phyloP scores from a whole-genome alignment of 768 basidiomycete genomes.

The Thelephora ganbajun region DNA sequence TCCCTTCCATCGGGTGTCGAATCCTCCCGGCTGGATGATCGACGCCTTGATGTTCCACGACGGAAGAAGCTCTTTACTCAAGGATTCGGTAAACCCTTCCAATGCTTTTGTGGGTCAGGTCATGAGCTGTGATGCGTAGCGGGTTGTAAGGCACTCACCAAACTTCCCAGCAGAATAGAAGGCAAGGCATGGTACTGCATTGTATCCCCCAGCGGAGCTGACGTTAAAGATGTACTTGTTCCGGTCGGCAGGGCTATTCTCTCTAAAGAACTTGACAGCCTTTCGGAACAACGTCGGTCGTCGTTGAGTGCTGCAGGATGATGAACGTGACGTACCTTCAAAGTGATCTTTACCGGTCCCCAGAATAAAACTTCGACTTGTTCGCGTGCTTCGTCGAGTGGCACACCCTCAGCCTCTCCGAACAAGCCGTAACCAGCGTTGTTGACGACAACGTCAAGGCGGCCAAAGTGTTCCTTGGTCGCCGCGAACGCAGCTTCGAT shows the following conservation, averaged over 20 bases:
- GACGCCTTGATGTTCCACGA: slow-evolving; percentile 10
- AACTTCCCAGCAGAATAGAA: slow-evolving; percentile 24
- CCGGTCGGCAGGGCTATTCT: slow-evolving; percentile 8
- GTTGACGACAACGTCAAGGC: slow-evolving; percentile 19
- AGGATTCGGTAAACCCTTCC: slow-evolving; percentile 11
- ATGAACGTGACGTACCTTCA: slow-evolving; percentile 15
- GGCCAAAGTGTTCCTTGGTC: slow-evolving; percentile 11
- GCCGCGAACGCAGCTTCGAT: slow-evolving; percentile 6
- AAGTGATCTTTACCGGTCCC: slow-evolving; percentile 26
- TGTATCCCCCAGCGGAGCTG: slow-evolving; percentile 19
- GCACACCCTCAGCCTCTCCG: slow-evolving; percentile 22
- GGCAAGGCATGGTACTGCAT: slow-evolving; percentile 16
- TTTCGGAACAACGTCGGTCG: neutral
- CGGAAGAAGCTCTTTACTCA: slow-evolving; percentile 10
- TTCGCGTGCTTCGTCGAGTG: slow-evolving; percentile 19
- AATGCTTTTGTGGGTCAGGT: slow-evolving; percentile 2
- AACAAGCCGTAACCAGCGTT: slow-evolving; percentile 12
- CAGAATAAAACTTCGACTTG: slow-evolving; percentile 31
- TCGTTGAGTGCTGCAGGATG: neutral
- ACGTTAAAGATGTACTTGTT: slow-evolving; percentile 18
- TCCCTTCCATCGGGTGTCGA: slow-evolving; percentile 10
- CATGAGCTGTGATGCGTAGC: neutral
- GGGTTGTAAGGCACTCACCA: slow-evolving; percentile 12
- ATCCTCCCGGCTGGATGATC: slow-evolving; percentile 11
- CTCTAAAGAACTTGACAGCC: slow-evolving; percentile 9